Percentiles rank a stretch among this genome's conserved stretches.
Conservation (phyloP, 345 rosid genomes). For the Boechera retrofracta region DNA sequence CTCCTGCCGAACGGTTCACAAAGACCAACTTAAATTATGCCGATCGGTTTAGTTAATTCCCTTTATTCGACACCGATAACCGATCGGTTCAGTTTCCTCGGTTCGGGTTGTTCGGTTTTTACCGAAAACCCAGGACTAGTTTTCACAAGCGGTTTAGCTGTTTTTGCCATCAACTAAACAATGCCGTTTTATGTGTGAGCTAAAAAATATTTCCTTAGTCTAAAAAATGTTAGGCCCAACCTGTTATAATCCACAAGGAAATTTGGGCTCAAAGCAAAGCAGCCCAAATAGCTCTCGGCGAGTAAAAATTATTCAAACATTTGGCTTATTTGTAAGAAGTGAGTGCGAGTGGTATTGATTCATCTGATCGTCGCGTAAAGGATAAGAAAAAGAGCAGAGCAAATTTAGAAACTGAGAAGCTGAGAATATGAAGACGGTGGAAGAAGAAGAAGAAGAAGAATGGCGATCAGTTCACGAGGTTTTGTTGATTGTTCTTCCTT, state of each 20-base stretch:
- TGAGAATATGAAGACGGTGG: slow-evolving; percentile 12
- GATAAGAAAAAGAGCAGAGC: slow-evolving; percentile 23
- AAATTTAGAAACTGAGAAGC: neutral
- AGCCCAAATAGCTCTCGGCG: neutral
- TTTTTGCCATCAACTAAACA: neutral
- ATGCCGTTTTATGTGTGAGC: neutral
- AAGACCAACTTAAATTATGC: too few species aligned
- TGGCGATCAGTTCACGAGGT: slow-evolving; percentile 59
- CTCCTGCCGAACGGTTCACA: too few species aligned
- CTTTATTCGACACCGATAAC: too few species aligned
- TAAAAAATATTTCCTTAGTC: too few species aligned
- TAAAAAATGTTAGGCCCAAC: neutral
- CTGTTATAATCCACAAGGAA: neutral
- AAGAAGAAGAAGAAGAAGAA: slow-evolving; percentile 38
- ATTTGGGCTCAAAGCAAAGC: neutral
- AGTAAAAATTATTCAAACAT: neutral
- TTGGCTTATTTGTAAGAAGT: neutral
- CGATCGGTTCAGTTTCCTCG: too few species aligned
- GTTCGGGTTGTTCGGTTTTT: too few species aligned
- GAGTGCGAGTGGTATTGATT: slow-evolving; percentile 27
- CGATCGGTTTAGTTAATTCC: too few species aligned
- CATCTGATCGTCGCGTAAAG: slow-evolving; percentile 6
- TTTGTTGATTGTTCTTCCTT: slow-evolving; percentile 59
- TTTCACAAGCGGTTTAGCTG: too few species aligned
- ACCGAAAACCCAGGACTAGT: too few species aligned